Evolutionary conservation across 208 protist genomes (phyloP), one percentile per base, ranked within the genome.

Genomic region (Leishmania turanica): DNA sequence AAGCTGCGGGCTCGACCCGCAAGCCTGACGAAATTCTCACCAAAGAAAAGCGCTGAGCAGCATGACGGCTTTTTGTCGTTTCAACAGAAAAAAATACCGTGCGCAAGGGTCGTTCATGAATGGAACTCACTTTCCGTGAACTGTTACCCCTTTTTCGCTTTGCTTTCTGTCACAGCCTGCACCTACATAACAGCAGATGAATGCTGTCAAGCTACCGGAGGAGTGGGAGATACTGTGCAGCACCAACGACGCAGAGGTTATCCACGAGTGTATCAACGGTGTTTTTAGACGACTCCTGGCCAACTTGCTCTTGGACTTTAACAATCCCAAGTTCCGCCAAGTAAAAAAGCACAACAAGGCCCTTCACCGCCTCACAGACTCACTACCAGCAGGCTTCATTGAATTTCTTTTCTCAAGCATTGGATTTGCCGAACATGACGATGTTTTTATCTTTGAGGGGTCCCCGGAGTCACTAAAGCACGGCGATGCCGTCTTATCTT

Each of bases 241-340:
- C 51, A 47, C 31, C 34, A 8, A 9, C 7, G 15, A 87, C 58
- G 19, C 69, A 21, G 65, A 64, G 1, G n/a, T 42, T 7, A 45
- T 87, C 31, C 68, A 56, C 34, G 64, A 56, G 11, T 88, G 83
- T 27, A 77, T 91, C 45, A 72, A 85, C 13, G 47, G 58, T 21
- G 84, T 96, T 27, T 96, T 95, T 75, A 76, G 93, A 15, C 81
- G 77, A 2, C 83, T 96, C 19, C 86, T 96, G 27, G 89, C 89
- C 24, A 96, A 96, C 78, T 42, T 96, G n/a, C 81, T 95, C 21
- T 81, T 93, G 7, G 81, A 96, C 31, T 90, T 89, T 74, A 62
- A 93, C 15, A 91, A 95, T 77, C 79, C 86, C 51, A 94, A 89
- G 65, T 94, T 89, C 71, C 83, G 85, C 21, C 68, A 77, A 47